Percentiles rank a stretch among this genome's conserved stretches.
Conservation (phyloP, 1,284 basidiomycete genomes). For the Fistulinella cinereoalba region DNA sequence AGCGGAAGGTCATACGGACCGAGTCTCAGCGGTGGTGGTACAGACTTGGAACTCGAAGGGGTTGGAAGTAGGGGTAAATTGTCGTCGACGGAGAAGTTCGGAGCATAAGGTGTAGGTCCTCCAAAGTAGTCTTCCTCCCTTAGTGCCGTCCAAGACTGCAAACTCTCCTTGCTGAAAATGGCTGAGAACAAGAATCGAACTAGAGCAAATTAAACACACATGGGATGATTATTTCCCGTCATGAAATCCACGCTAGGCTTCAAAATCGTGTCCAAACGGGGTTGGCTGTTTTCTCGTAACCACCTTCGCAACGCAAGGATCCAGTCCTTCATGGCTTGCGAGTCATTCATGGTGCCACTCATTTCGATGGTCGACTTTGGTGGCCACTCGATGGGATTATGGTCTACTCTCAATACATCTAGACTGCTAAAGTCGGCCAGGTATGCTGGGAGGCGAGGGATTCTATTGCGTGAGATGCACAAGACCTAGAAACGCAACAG, state of each 20-base stretch:
- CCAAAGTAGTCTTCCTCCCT: slow-evolving; percentile 36
- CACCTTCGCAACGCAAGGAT: slow-evolving; percentile 71
- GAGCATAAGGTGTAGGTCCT: slow-evolving; percentile 51
- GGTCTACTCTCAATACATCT: slow-evolving; percentile 83
- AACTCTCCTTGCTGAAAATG: slow-evolving; percentile 38
- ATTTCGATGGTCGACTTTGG: slow-evolving; percentile 53
- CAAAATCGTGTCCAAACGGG: slow-evolving; percentile 28
- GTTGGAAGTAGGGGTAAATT: slow-evolving; percentile 48
- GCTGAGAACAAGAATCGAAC: slow-evolving; percentile 5
- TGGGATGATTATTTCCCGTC: slow-evolving; percentile 42
- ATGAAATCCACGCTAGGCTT: slow-evolving; percentile 43
- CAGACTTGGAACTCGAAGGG: slow-evolving; percentile 33
- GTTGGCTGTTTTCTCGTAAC: slow-evolving; percentile 54
- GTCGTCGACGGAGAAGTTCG: slow-evolving; percentile 58
- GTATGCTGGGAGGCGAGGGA: slow-evolving; percentile 79
- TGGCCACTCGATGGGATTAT: slow-evolving; percentile 94
- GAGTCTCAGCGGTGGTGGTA: slow-evolving; percentile 50
- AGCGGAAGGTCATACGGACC: slow-evolving; percentile 43
- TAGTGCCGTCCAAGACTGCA: slow-evolving; percentile 43
- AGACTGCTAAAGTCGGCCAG: slow-evolving; percentile 72
- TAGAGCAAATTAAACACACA: slow-evolving; percentile 35
- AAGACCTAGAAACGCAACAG: slow-evolving; percentile 60
- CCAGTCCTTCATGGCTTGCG: slow-evolving; percentile 64
- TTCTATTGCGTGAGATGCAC: slow-evolving; percentile 83
- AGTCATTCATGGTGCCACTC: slow-evolving; percentile 43